Percentiles rank a stretch among this genome's conserved stretches.
Evolutionary conservation across 257 asterid genomes (phyloP).

Genomic region (Plantago elongata): DNA sequence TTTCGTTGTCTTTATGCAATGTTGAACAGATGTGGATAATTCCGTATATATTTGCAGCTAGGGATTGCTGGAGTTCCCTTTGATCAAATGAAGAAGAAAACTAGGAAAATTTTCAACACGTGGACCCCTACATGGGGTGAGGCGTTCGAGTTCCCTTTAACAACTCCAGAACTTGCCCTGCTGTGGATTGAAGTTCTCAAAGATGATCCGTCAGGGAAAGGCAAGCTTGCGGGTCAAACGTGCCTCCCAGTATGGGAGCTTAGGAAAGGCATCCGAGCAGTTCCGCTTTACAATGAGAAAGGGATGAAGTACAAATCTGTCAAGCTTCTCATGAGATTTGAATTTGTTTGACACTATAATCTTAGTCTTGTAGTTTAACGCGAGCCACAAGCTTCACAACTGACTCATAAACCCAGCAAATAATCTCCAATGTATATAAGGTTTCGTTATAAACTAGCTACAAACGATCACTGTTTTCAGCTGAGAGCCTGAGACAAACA

Average conservation of each 20-base stretch:
- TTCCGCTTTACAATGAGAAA: constrained; percentile 24
- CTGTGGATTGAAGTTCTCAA: constrained; percentile 31
- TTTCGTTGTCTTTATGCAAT: neutral
- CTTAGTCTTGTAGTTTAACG: no score
- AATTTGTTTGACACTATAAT: constrained; percentile 20
- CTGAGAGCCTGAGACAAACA: no score
- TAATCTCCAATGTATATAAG: no score
- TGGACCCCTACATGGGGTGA: constrained; percentile 41
- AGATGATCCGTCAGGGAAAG: constrained; percentile 21
- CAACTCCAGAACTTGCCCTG: constrained; percentile 36
- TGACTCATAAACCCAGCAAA: no score
- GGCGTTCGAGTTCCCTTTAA: constrained; percentile 25
- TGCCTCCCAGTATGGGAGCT: constrained; percentile 36
- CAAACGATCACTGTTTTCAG: no score
- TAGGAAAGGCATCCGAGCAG: constrained; percentile 27
- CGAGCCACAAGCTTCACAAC: no score
- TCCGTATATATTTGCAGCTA: constrained; percentile 11
- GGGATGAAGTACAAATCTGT: constrained; percentile 30
- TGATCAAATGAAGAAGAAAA: constrained; percentile 31
- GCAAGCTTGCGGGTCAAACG: constrained; percentile 32
- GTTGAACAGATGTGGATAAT: neutral
- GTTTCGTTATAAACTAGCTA: no score
- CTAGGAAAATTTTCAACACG: constrained; percentile 18
- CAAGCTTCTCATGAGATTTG: constrained; percentile 38
- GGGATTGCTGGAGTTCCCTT: constrained; percentile 29